Conservation (phyloP, 1,284 basidiomycete genomes). For the Puccinia coronata region DNA sequence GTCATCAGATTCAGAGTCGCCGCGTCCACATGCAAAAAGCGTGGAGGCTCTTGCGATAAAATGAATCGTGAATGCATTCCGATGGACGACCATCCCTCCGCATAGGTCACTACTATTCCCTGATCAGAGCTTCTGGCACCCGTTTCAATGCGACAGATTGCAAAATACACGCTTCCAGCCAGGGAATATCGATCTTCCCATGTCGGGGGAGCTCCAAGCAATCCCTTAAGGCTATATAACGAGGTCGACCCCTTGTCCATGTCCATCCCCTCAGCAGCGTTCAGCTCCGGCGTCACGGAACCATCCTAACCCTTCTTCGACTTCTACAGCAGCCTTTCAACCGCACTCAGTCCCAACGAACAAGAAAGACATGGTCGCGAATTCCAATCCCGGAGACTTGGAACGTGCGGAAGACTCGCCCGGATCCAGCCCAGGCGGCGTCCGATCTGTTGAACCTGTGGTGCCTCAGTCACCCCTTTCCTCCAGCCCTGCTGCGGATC, state of each 20-base stretch:
- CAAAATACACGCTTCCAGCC: too few species aligned
- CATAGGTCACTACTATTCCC: too few species aligned
- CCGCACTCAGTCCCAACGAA: not conserved
- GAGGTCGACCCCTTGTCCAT: not conserved
- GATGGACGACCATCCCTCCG: too few species aligned
- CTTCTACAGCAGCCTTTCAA: not conserved
- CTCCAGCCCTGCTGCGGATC: too few species aligned
- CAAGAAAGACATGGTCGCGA: not conserved
- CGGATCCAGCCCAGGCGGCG: not conserved
- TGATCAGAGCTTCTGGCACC: too few species aligned
- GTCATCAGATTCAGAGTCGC: too few species aligned
- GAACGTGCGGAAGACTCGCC: not conserved
- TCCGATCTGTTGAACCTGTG: not conserved
- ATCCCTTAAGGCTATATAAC: not conserved
- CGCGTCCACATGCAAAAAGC: too few species aligned
- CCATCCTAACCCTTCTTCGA: not conserved
- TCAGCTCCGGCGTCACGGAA: not conserved
- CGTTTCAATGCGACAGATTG: too few species aligned
- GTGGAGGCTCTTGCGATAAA: too few species aligned
- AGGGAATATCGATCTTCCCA: too few species aligned
- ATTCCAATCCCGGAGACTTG: not conserved
- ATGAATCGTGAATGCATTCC: too few species aligned
- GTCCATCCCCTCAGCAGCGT: not conserved
- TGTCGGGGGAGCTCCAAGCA: too few species aligned
- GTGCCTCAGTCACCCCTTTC: not conserved